Base-by-base conservation (phyloP, 2,329 filamentous ascomycete species). In the Cylindrodendrum hubeiense region DNA sequence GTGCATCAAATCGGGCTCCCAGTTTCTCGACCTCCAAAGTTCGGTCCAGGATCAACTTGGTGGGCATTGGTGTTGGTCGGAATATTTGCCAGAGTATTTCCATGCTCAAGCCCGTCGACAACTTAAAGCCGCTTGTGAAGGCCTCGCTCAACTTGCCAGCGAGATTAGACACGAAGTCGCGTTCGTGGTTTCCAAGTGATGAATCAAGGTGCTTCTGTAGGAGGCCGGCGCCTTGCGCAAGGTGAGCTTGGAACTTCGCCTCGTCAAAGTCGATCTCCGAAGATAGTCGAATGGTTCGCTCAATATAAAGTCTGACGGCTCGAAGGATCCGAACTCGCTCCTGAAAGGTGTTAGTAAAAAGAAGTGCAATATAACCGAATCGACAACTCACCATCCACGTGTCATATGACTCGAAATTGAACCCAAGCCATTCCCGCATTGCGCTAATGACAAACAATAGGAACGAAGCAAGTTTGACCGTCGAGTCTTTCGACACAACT, bases 101-200 rank as follows among this genome's bases (percentile, higher is more conserved):
- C 92, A 97, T 96, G 69, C 89, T 91, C 13, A 94, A 82, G 0
- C 94, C 94, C 2, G 91, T 94, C 0, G 84, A 89, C 15, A 97
- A 81, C 60, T 89, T 89, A 81, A 94, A 95, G 2, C 89, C 90
- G 17, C 88, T 85, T 24, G 87, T 85, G 74, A 97, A 95, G 53
- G 85, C 85, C 41, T 81, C 81, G 46, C 85, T 79, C 2, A 91
- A 73, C 6, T 79, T 82, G 0, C 78, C 73, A 1, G 83, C 70
- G 37, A 88, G 74, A 10, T 75, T 67, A 1, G 74, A 71, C 4
- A 83, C 73, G n/a, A 89, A 79, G 2, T 80, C 74, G 3, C 72
- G 75, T 34, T 78, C 75, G 2, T 63, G 60, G 9, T 78, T 71
- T 9, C 73, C 71, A 2, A 67, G 39, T 3, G 72, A 65, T 3